Evolutionary conservation across 1,139 yeast genomes (phyloP), one percentile per base, ranked within the genome.

Genomic region (Suhomyces anneliseae): DNA sequence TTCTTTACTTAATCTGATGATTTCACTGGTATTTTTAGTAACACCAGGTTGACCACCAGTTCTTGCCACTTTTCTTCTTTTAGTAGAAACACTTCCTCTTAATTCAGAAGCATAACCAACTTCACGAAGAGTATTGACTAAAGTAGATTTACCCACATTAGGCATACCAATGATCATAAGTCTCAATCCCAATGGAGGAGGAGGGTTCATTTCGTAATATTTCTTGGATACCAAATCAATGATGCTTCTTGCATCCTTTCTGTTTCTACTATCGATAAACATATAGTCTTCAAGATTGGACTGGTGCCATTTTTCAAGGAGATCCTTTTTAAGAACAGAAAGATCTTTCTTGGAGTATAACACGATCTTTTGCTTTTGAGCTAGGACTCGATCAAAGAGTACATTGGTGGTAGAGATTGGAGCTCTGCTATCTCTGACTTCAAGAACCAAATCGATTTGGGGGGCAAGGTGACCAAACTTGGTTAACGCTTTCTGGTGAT

Each of bases 11-110:
- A 93, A 74, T 46, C 86, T 69, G 38, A 93, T 88, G 45, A 86
- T 76, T 55, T 88, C 95, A 49, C 95, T 84, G 1, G 96, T 84
- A 34, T 79, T 78, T 48, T 90, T 71, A 0, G 99, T 93, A 4
- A 93, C 90, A 14, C 99, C 99, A 0, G 98, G 97, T 56, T 82
- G 85, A 8, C 88, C 87, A 0, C 97, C 97, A 0, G 96, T 90
- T 46, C 70, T 69, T 0, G 96, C 97, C 1, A 89, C 98, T 59
- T 87, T 87, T 50, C 74, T 74, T 38, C 62, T 64, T 44, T 69
- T 79, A 53, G 68, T 62, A 10, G 76, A 66, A 12, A 70, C 54
- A 14, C 57, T 54, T 8, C 53, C 57, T 27, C 50, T 50, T n/a
- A 54, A 49, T 39, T 54, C 57, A 7, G 52, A 45, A 9, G 64